Conservation (phyloP, 352 stramenopile genomes). For the Discostella stelligera region DNA sequence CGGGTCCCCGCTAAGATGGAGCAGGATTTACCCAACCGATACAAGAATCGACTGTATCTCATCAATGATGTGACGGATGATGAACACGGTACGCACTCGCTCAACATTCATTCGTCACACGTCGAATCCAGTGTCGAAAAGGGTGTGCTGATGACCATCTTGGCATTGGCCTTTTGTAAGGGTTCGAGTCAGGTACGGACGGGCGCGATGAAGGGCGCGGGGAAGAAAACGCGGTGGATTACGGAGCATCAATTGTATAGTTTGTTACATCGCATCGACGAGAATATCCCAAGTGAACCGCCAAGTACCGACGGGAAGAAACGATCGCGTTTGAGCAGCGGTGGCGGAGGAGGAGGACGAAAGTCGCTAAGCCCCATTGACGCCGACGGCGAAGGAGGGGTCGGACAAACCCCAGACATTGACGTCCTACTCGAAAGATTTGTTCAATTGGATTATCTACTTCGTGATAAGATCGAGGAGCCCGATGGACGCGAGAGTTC, state of each 20-base stretch:
- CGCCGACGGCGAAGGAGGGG: constrained; percentile 11
- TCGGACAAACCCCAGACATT: constrained; percentile 60
- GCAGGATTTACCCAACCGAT: constrained; percentile 53
- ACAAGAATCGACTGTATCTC: constrained; percentile 74
- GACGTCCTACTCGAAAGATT: constrained; percentile 71
- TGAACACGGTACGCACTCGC: constrained; percentile 56
- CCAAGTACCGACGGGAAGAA: constrained; percentile 44
- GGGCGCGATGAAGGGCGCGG: constrained; percentile 37
- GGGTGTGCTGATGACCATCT: constrained; percentile 70
- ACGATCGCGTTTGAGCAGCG: background rate
- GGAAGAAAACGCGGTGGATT: constrained; percentile 57
- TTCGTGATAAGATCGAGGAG: constrained; percentile 66
- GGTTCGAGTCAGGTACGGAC: constrained; percentile 34
- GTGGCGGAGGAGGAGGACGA: background rate
- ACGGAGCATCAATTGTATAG: constrained; percentile 59
- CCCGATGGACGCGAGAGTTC: constrained; percentile 12
- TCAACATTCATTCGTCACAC: constrained; percentile 65
- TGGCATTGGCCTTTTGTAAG: constrained; percentile 78
- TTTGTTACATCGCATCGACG: constrained; percentile 72
- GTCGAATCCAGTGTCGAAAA: constrained; percentile 48
- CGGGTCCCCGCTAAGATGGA: constrained; percentile 61
- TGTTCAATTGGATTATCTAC: constrained; percentile 72
- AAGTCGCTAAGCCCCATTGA: constrained; percentile 6
- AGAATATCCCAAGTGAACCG: constrained; percentile 73
- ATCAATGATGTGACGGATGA: constrained; percentile 64